Evolutionary conservation across 148 eudicot genomes (phyloP).

Genomic region (Rhododendron williamsianum): DNA sequence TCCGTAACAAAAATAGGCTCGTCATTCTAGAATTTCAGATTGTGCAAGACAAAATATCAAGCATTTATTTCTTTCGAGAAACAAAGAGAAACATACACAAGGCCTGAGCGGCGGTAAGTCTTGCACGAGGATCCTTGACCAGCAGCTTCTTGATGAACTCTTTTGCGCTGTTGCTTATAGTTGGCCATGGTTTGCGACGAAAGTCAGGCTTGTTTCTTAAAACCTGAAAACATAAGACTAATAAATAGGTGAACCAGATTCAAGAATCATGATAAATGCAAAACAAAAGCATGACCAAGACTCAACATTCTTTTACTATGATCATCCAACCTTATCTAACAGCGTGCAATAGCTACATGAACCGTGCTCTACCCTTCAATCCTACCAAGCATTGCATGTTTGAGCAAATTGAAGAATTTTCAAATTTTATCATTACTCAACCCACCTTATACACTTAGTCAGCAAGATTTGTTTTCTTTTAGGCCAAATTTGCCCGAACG

Average conservation of each 20-base stretch:
- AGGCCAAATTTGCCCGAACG: not conserved
- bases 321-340: not conserved
- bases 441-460: not conserved
- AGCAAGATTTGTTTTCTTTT: not conserved
- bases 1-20: not conserved
- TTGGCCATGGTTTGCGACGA: constrained; percentile 94
- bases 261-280: not conserved
- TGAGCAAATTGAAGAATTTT: not conserved
- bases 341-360: not conserved
- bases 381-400: not conserved
- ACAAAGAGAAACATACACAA: constrained; percentile 57
- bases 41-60: not conserved
- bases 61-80: constrained; percentile 6
- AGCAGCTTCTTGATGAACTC: constrained; percentile 82
- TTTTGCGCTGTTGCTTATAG: constrained; percentile 71
- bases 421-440: not conserved
- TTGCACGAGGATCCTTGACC: constrained; percentile 85
- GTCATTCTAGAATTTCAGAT: not conserved
- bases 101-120: constrained; percentile 97
- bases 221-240: constrained; percentile 43
- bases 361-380: not conserved
- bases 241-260: constrained; percentile 1
- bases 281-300: not conserved
- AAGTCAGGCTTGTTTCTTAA: constrained; percentile 93
- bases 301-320: not conserved